Evolutionary conservation across 2,329 filamentous ascomycete species (phyloP).

Genomic region (Scortechinia acanthostroma): DNA sequence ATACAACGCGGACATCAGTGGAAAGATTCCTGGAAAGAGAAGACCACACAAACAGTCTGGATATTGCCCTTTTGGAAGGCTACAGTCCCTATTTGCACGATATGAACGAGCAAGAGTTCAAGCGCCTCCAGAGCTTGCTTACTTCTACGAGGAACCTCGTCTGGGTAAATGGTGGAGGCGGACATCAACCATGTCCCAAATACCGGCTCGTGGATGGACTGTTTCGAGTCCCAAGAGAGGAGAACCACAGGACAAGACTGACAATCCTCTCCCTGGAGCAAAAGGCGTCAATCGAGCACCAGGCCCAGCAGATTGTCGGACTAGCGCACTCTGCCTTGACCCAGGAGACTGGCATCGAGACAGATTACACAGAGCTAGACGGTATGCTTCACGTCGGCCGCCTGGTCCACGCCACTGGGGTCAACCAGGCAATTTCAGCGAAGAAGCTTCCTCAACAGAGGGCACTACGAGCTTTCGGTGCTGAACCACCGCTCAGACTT

Average conservation of each 20-base stretch:
- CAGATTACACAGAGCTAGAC: neutral
- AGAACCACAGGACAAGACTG: too few species aligned
- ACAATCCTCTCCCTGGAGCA: too few species aligned
- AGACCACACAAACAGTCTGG: too few species aligned
- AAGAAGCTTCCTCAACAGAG: neutral
- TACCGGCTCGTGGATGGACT: neutral
- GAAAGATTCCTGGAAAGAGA: too few species aligned
- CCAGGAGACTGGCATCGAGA: neutral
- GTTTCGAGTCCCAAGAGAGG: neutral
- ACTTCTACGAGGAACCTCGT: neutral
- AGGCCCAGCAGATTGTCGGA: too few species aligned
- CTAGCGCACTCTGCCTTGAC: too few species aligned
- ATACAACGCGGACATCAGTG: too few species aligned
- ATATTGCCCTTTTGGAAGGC: too few species aligned
- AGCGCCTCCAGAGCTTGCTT: neutral
- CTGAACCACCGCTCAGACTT: constrained; percentile 20
- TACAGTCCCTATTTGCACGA: neutral
- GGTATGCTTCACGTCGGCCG: too few species aligned
- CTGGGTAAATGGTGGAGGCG: neutral
- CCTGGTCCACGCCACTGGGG: too few species aligned
- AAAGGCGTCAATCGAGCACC: too few species aligned
- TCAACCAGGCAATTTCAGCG: too few species aligned
- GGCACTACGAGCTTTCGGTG: neutral
- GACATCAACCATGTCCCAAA: neutral
- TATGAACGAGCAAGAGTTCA: neutral